Evolutionary conservation across 208 protist genomes (phyloP), one percentile per base, ranked within the genome.

Genomic region (Leishmania gerbilli): DNA sequence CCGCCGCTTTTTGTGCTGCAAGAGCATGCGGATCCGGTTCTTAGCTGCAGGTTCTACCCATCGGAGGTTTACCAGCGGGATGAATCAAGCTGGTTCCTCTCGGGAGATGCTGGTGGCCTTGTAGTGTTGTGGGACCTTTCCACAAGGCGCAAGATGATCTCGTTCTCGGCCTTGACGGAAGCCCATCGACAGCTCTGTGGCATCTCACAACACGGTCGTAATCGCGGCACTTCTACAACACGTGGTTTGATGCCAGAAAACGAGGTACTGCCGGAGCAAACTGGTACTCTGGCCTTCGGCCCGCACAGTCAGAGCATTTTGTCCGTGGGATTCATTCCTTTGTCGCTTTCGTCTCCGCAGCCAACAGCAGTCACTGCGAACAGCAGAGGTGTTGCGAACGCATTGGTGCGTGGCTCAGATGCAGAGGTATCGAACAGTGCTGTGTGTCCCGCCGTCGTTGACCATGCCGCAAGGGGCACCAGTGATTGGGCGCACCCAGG

Each of bases 71-170:
- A 83, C 42, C 31, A 76, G 6, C 47, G 81, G 75, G 77, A 82
- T 62, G 84, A 79, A 17, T 85, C 84, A 15, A 89, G 84, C 65
- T 77, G 88, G 71, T 90, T 94, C 79, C 86, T 97, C 17, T 93
- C 87, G 15, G 93, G 92, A 1, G 93, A 97, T 80, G 90, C 89
- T 3, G 85, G 88, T 56, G 93, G 93, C 7, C 71, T 83, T 13
- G 91, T 92, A 3, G 88, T 88, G 24, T 45, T 97, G 51, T 97
- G 93, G 92, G 91, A 97, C 65, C 85, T 95, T 51, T 71, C 77
- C 27, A 84, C 93, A 42, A 89, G 93, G 34, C 78, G 80, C 3
- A 81, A 84, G 15, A 62, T 97, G 8, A 5, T 89, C 19, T 78
- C 79, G 5, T 92, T 97, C 67, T 76, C 85, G 31, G 81, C 81